These are phyloP conservation scores for Leersia perrieri DNA, from an alignment of 176 grass and related monocot genomes.

Conservation along the genomic window DNA sequence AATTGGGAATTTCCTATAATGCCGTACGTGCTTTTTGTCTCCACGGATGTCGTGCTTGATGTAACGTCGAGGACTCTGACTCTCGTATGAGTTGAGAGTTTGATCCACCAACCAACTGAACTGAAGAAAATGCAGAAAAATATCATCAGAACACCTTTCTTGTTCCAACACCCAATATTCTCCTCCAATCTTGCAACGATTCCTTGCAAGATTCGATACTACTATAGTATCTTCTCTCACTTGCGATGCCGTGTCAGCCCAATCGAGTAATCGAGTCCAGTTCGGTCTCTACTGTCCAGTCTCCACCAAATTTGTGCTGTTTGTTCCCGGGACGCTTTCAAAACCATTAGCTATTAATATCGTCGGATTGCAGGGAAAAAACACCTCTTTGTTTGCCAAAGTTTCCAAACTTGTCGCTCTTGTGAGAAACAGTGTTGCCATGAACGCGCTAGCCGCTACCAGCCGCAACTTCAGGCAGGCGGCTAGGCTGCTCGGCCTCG, in stretches of 20 bases:
- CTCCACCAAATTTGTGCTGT: background rate
- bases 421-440: constrained; percentile 12
- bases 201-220: background rate
- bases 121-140: background rate
- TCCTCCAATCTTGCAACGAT: background rate
- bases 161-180: background rate
- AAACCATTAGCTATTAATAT: background rate
- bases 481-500: constrained; percentile 67
- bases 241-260: background rate
- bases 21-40: background rate
- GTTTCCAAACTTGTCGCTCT: too few species aligned
- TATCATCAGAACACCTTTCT: background rate
- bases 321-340: background rate
- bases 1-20: background rate
- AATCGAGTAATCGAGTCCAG: background rate
- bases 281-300: background rate
- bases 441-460: constrained; percentile 90
- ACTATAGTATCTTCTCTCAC: background rate
- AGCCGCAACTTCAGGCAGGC: constrained; percentile 83
- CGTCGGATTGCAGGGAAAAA: background rate
- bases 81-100: background rate
- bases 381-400: background rate
- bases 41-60: background rate
- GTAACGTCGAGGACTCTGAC: background rate
- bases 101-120: background rate